phyloP scores from a whole-genome alignment of 2,329 filamentous ascomycete genomes.

The Incumbomyces delicatus region DNA sequence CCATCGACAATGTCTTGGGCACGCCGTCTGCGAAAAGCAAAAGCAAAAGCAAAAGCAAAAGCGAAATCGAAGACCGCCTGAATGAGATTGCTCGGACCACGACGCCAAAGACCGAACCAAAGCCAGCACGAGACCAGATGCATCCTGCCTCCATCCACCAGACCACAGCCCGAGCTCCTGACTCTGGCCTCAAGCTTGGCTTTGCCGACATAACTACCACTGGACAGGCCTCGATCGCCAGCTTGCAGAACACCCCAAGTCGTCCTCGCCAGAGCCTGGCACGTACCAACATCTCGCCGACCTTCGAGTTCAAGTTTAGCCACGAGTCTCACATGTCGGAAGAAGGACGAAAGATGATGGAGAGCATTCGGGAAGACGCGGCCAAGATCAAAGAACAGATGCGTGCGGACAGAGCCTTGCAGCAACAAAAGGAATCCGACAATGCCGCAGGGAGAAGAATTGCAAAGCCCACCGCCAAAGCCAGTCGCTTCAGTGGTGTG shows the following conservation, averaged over 20 bases:
- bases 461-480: slow-evolving; percentile 68
- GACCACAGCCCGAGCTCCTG: slow-evolving; percentile 63
- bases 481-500: slow-evolving; percentile 68
- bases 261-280: slow-evolving; percentile 14
- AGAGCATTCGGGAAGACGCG: slow-evolving; percentile 62
- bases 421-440: slow-evolving; percentile 39
- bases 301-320: slow-evolving; percentile 38
- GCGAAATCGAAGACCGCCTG: slow-evolving; percentile 25
- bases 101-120: slow-evolving; percentile 56
- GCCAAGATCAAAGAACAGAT: slow-evolving; percentile 61
- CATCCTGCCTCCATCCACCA: slow-evolving; percentile 75
- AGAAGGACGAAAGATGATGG: slow-evolving; percentile 49
- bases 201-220: slow-evolving; percentile 40
- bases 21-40: slow-evolving; percentile 25
- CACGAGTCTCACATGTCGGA: slow-evolving; percentile 36
- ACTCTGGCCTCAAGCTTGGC: slow-evolving; percentile 71
- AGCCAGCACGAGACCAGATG: slow-evolving; percentile 73
- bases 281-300: slow-evolving; percentile 31
- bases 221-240: slow-evolving; percentile 13
- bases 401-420: slow-evolving; percentile 49
- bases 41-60: slow-evolving; percentile 25
- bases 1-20: slow-evolving; percentile 25
- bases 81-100: slow-evolving; percentile 31
- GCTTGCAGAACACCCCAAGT: slow-evolving; percentile 32
- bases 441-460: slow-evolving; percentile 54